Evolutionary conservation across 345 rosid species (phyloP), one percentile per base, ranked within the genome.

Genomic region (Mallotus nudiflorus): DNA sequence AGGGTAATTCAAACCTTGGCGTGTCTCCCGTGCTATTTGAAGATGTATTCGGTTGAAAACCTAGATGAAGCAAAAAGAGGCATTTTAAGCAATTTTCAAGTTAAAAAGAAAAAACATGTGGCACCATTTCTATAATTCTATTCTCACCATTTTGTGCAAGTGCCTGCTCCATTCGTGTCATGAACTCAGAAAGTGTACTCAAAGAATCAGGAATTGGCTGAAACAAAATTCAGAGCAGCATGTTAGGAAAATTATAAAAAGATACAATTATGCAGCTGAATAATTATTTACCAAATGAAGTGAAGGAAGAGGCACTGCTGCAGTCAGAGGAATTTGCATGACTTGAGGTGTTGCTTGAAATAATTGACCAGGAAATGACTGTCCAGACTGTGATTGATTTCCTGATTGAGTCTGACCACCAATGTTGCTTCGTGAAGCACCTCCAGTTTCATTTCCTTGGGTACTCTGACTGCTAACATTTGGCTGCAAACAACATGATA

Each of bases 181-280:
- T 90, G 72, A 90, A 92, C 82, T 87, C 99, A 20, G 81, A 62
- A 66, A 92, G 78, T 18, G 96, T 90, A 68, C 72, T 87, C 75
- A 95, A 56, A 28, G 98, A 89, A 85, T 92, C 92, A 2, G 94
- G 97, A 66, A 90, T 88, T 54, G 98, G 96, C 98, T 95, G 88
- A 63, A 81, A 70, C 69, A 67, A 42, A 62, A 58, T 46, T 10
- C 39, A 62, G 11, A 40, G 24, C 5, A 33, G n/a, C 35, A 42
- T 27, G 14, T 74, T 52, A 22, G 29, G 6, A 68, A 27, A 52
- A 69, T 24, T 40, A 62, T 27, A 35, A 72, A 5, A 0, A 56
- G 29, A 42, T 8, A 42, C 9, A 9, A 58, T 10, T 62, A 33
- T 51, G 42, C n/a, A 42, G 59, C 31, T 25, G 11, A 46, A 59